Evolutionary conservation across 345 rosid genomes (phyloP).

Genomic region (Acer saccharum): DNA sequence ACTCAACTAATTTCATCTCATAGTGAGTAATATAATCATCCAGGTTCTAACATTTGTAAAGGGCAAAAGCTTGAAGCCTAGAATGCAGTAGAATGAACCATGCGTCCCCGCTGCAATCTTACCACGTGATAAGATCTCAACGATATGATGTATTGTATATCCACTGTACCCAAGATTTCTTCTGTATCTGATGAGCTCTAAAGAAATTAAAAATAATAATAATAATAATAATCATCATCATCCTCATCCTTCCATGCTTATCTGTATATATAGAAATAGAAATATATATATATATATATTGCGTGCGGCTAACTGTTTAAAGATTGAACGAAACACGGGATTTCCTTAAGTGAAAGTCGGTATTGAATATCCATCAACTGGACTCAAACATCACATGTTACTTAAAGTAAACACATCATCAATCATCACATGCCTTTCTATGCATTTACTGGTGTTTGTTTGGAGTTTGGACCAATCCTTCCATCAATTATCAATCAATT

Average conservation of each 20-base stretch:
- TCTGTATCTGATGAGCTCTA: neutral
- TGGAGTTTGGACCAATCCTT: conserved; percentile 22
- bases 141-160: no score
- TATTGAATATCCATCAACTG: neutral
- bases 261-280: neutral
- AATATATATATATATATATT: no score
- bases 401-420: neutral
- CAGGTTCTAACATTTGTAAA: no score
- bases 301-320: no score
- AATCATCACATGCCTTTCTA: neutral
- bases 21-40: no score
- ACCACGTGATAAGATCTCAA: no score
- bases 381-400: conserved; percentile 15
- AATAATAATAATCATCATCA: neutral
- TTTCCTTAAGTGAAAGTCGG: conserved; percentile 19
- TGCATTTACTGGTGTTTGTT: conserved; percentile 4
- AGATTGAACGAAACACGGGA: neutral
- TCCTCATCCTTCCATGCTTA: neutral
- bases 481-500: neutral
- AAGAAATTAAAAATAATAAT: neutral
- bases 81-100: no score
- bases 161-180: no score
- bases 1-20: no score
- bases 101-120: no score
- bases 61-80: no score